A percentile compares a stretch with the other conserved stretches of the same genome.
Conservation (phyloP, 2,329 filamentous ascomycete genomes). For the Parafenestella ontariensis region DNA sequence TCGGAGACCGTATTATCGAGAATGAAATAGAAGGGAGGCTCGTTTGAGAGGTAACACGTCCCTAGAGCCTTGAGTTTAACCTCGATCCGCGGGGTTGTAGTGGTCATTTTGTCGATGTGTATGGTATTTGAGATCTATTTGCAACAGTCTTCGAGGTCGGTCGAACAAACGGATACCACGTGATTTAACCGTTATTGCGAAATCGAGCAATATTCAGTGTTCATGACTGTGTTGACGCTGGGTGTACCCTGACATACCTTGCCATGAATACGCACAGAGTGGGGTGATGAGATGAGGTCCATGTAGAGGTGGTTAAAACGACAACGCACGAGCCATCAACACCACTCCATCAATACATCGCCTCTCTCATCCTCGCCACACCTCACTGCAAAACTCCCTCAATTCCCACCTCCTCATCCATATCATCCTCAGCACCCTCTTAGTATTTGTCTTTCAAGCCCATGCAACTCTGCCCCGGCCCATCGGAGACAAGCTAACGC, state of each 20-base stretch:
- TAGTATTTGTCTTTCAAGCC: too few species aligned
- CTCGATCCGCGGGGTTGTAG: neutral
- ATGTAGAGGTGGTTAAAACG: too few species aligned
- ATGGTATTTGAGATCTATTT: neutral
- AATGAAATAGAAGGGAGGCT: constrained; percentile 8
- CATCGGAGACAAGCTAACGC: constrained; percentile 7
- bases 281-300: too few species aligned
- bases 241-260: too few species aligned
- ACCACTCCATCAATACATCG: too few species aligned
- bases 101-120: neutral
- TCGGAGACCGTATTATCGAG: neutral
- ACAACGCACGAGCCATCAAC: too few species aligned
- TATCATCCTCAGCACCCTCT: too few species aligned
- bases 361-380: too few species aligned
- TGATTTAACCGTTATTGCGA: neutral
- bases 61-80: constrained; percentile 6
- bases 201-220: neutral
- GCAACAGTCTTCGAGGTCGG: neutral
- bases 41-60: constrained; percentile 11
- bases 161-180: neutral
- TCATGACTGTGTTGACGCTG: neutral
- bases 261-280: too few species aligned
- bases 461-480: neutral
- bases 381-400: too few species aligned
- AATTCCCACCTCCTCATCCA: too few species aligned